Evolutionary conservation across 2,329 filamentous ascomycete species (phyloP).

Genomic region (Calonectria crousiana): DNA sequence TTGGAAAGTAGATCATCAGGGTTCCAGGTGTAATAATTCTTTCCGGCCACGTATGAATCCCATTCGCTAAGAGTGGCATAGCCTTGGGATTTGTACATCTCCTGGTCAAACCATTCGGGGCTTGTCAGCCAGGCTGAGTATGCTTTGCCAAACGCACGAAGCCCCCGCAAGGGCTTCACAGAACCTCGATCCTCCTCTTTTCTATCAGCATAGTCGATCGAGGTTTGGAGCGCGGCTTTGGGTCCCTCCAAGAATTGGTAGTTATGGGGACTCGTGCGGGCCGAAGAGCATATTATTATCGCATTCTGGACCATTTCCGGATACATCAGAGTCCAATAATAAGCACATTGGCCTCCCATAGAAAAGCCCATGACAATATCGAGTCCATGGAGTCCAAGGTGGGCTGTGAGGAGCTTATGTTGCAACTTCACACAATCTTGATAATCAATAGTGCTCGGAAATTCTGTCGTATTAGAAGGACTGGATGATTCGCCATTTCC

Average conservation of each 20-base stretch:
- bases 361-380: constrained; percentile 60
- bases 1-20: constrained; percentile 57
- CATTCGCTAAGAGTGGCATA: constrained; percentile 54
- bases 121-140: constrained; percentile 62
- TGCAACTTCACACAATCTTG: constrained; percentile 58
- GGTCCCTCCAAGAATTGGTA: constrained; percentile 61
- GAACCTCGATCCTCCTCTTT: constrained; percentile 29
- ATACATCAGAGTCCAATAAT: constrained; percentile 60
- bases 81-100: constrained; percentile 52
- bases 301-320: constrained; percentile 53
- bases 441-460: constrained; percentile 55
- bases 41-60: constrained; percentile 44
- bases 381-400: constrained; percentile 49
- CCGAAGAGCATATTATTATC: constrained; percentile 59
- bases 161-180: constrained; percentile 39
- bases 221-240: constrained; percentile 54
- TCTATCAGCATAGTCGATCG: constrained; percentile 54
- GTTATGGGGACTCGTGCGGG: constrained; percentile 60
- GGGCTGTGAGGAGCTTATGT: constrained; percentile 51
- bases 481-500: constrained; percentile 62
- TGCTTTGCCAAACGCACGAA: constrained; percentile 58
- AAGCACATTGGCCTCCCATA: constrained; percentile 64
- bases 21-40: constrained; percentile 54
- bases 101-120: constrained; percentile 58
- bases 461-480: constrained; percentile 57